phyloP scores from a whole-genome alignment of 345 rosid species.

The Eucalyptus grandis region DNA sequence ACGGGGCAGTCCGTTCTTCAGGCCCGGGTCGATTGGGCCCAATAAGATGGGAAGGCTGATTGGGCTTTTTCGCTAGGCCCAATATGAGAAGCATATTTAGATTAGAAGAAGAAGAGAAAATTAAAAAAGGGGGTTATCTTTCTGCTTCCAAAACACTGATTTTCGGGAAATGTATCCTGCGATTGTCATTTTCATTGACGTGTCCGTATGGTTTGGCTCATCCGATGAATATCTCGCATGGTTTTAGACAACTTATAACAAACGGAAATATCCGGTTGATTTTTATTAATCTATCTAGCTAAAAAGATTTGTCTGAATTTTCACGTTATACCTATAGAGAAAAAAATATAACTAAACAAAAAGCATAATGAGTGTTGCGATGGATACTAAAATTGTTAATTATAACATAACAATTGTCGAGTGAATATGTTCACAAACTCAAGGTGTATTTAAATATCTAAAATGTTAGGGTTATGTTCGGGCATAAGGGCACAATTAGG shows the following conservation, averaged over 20 bases:
- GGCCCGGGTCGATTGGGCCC: not conserved
- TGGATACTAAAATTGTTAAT: not conserved
- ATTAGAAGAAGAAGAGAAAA: not conserved
- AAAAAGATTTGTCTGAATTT: not conserved
- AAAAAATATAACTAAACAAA: not conserved
- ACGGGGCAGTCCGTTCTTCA: not conserved
- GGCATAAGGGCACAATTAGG: not conserved
- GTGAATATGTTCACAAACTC: not conserved
- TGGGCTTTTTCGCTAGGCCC: not conserved
- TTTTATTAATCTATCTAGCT: not conserved
- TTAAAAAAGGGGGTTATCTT: not conserved
- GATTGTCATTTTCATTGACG: not conserved
- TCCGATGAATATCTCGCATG: not conserved
- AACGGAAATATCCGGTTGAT: not conserved
- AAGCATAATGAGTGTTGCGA: not conserved
- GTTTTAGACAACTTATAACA: not conserved
- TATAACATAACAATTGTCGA: fast-evolving
- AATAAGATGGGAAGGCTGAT: not conserved
- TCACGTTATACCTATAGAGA: not conserved
- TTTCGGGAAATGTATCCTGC: not conserved
- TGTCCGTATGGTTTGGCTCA: not conserved
- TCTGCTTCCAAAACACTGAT: not conserved
- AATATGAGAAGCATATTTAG: not conserved
- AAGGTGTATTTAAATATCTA: not conserved
- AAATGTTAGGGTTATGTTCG: not conserved